Evolutionary conservation across 2,329 filamentous ascomycete genomes (phyloP).

Genomic region (Bipolaris bicolor): DNA sequence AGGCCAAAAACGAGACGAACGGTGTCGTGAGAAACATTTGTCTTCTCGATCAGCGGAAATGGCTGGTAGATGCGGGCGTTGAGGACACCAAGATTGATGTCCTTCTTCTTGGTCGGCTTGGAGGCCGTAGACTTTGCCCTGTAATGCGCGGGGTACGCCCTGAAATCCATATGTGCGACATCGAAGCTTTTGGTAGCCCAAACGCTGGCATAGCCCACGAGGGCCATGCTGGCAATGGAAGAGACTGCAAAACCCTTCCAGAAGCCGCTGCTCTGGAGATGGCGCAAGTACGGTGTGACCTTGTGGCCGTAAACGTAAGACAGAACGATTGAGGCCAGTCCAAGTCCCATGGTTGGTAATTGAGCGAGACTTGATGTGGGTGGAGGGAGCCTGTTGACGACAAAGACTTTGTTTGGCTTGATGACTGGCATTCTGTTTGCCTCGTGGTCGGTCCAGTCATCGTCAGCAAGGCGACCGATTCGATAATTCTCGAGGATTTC

Average conservation of each 20-base stretch:
- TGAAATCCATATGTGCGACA: conserved; percentile 21
- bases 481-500: conserved; percentile 51
- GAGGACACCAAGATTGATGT: conserved; percentile 53
- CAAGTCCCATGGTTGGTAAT: conserved; percentile 12
- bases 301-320: conserved; percentile 12
- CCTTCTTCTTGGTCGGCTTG: conserved; percentile 16
- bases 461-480: conserved; percentile 33
- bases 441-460: conserved; percentile 23
- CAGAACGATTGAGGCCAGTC: conserved; percentile 8
- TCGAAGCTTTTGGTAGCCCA: conserved; percentile 21
- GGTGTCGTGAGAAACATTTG: conserved; percentile 26
- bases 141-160: conserved; percentile 20
- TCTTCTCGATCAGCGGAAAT: conserved; percentile 50
- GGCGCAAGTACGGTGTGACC: conserved; percentile 16
- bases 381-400: conserved; percentile 22
- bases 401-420: conserved; percentile 13
- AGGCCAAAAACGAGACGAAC: conserved; percentile 36
- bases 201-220: conserved; percentile 15
- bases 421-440: conserved; percentile 49
- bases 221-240: conserved; percentile 12
- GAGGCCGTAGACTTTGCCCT: conserved; percentile 17
- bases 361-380: conserved; percentile 13
- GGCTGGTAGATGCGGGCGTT: conserved; percentile 57
- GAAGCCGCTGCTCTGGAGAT: conserved; percentile 15
- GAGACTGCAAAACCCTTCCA: conserved; percentile 24